Conservation (phyloP, 2,329 filamentous ascomycete genomes). For the Fusarium nelsonii region DNA sequence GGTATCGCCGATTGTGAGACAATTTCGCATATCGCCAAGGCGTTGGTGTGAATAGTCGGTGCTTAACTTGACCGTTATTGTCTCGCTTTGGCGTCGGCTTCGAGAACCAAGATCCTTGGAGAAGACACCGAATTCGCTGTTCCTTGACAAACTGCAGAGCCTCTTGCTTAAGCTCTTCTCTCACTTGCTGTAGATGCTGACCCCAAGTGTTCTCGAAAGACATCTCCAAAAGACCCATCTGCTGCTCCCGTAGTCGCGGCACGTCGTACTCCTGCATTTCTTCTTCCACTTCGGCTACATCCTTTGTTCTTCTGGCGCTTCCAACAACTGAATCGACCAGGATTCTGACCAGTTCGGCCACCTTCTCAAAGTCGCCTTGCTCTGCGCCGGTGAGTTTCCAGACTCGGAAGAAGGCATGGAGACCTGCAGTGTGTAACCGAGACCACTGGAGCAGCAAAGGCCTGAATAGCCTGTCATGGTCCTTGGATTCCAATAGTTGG, state of each 20-base stretch:
- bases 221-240: conserved; percentile 92
- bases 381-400: conserved; percentile 93
- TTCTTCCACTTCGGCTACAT: conserved; percentile 88
- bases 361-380: conserved; percentile 90
- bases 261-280: conserved; percentile 89
- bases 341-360: conserved; percentile 90
- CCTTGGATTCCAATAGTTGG: conserved; percentile 78
- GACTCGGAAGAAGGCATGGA: conserved; percentile 89
- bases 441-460: conserved; percentile 95
- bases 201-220: conserved; percentile 97
- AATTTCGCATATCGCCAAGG: conserved; percentile 87
- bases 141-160: conserved; percentile 97
- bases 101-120: conserved; percentile 90
- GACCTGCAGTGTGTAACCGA: conserved; percentile 83
- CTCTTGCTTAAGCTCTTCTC: conserved; percentile 90
- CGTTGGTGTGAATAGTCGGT: conserved; percentile 62
- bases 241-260: conserved; percentile 80
- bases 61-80: conserved; percentile 52
- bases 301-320: conserved; percentile 81
- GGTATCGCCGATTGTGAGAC: conserved; percentile 88
- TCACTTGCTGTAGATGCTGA: conserved; percentile 87
- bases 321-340: conserved; percentile 91
- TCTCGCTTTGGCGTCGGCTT: conserved; percentile 59
- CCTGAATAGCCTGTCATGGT: conserved; percentile 87
- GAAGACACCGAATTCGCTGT: conserved; percentile 89